These are phyloP conservation scores for Amylostereum areolatum DNA, from an alignment of 1,284 basidiomycete genomes.

Conservation along the genomic window DNA sequence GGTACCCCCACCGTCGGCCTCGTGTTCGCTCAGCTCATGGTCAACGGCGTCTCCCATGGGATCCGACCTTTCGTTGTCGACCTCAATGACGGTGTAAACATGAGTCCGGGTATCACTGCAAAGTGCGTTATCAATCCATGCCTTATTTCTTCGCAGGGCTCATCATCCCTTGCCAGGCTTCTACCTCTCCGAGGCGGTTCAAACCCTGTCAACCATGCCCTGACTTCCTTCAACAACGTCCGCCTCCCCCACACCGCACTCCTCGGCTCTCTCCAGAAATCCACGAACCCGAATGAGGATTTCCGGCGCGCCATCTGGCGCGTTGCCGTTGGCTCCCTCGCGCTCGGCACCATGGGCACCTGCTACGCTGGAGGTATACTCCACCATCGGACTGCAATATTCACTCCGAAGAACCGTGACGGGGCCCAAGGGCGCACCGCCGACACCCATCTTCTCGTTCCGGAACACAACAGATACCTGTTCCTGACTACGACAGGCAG, in stretches of 20 bases:
- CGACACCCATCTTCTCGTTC: slow-evolving; percentile 30
- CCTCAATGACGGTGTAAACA: slow-evolving; percentile 28
- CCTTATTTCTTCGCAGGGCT: no score
- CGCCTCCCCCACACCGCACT: slow-evolving; percentile 26
- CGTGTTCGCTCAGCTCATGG: slow-evolving; percentile 47
- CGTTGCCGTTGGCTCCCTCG: slow-evolving; percentile 33
- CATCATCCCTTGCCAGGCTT: no score
- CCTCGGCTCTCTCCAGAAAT: slow-evolving; percentile 22
- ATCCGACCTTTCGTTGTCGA: slow-evolving; percentile 44
- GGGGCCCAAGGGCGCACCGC: slow-evolving; percentile 11
- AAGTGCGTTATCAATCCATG: background rate
- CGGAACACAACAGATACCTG: slow-evolving; percentile 34
- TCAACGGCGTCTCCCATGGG: slow-evolving; percentile 41
- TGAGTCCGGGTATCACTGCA: slow-evolving; percentile 7
- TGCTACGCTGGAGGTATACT: slow-evolving; percentile 26
- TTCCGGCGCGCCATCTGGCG: slow-evolving; percentile 30
- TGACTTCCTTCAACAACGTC: slow-evolving; percentile 36
- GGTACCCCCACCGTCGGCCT: slow-evolving; percentile 45
- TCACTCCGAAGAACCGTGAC: slow-evolving; percentile 28
- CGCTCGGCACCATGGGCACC: slow-evolving; percentile 26
- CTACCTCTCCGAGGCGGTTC: slow-evolving; percentile 28
- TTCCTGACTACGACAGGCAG: slow-evolving; percentile 27
- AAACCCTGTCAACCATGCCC: slow-evolving; percentile 28
- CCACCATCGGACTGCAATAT: slow-evolving; percentile 30
- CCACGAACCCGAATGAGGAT: slow-evolving; percentile 15